A percentile compares a stretch with the other conserved stretches of the same genome.
These are phyloP conservation scores for Hanseniaspora thailandica DNA, from an alignment of 805 yeast genomes.

Conservation along the genomic window DNA sequence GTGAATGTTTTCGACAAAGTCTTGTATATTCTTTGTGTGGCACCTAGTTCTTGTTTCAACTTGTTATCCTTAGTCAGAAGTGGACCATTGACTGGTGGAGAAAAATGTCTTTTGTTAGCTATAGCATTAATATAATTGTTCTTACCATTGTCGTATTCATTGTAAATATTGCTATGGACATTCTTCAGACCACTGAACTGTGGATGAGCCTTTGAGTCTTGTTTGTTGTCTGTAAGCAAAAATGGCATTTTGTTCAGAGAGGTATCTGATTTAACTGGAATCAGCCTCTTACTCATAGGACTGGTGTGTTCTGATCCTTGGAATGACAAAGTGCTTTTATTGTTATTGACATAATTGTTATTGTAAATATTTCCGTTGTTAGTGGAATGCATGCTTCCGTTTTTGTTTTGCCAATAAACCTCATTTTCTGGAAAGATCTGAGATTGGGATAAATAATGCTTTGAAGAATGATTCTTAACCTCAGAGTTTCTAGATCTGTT, in stretches of 20 bases:
- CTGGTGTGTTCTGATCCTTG: background rate
- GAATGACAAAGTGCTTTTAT: background rate
- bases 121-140: slow-evolving; percentile 5
- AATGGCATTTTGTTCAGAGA: background rate
- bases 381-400: background rate
- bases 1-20: background rate
- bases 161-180: background rate
- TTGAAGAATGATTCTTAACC: background rate
- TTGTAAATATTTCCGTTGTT: background rate
- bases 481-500: background rate
- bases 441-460: slow-evolving; percentile 7
- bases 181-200: background rate
- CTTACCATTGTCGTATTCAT: background rate
- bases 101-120: slow-evolving; percentile 10
- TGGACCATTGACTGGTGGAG: background rate
- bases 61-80: background rate
- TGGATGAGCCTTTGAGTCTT: background rate
- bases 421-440: slow-evolving; percentile 15
- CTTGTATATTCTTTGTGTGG: slow-evolving; percentile 2
- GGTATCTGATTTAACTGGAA: slow-evolving; percentile 7
- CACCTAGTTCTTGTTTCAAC: background rate
- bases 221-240: background rate
- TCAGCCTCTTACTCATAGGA: background rate
- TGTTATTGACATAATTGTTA: background rate
- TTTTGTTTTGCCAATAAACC: slow-evolving; percentile 2